Conservation (phyloP, 441 rosid species). For the Corymbia citriodora region DNA sequence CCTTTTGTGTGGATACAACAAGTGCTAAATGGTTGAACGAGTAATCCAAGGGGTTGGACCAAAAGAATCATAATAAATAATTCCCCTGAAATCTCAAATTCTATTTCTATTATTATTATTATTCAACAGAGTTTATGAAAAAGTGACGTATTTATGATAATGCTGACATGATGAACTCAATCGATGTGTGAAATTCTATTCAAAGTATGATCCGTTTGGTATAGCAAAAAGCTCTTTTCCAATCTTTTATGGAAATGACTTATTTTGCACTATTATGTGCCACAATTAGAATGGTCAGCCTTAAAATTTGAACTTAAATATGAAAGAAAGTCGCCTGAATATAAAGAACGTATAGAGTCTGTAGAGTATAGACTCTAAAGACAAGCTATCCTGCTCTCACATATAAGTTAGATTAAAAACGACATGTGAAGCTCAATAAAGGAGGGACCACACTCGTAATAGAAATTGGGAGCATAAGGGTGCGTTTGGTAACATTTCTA, state of each 20-base stretch:
- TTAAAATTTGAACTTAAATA: neutral
- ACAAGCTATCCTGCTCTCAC: accelerated
- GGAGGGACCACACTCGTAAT: accelerated
- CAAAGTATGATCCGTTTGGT: neutral
- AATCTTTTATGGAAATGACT: neutral
- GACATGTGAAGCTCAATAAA: accelerated
- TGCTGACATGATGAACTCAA: neutral
- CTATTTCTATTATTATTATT: neutral
- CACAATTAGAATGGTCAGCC: neutral
- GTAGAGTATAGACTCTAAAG: neutral
- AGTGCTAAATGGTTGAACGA: neutral
- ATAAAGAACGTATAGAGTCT: neutral
- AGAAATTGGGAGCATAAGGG: neutral
- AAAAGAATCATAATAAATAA: neutral
- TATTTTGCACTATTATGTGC: neutral
- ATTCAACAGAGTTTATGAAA: neutral
- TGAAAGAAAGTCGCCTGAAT: neutral
- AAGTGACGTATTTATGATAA: neutral
- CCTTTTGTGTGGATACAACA: neutral
- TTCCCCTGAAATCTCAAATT: neutral
- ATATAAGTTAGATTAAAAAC: neutral
- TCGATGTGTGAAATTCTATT: accelerated
- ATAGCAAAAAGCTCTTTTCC: accelerated
- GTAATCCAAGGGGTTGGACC: neutral
- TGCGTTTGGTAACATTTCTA: no score